Evolutionary conservation across 1,139 yeast species (phyloP), one percentile per base, ranked within the genome.

Genomic region (Suhomyces maxii): DNA sequence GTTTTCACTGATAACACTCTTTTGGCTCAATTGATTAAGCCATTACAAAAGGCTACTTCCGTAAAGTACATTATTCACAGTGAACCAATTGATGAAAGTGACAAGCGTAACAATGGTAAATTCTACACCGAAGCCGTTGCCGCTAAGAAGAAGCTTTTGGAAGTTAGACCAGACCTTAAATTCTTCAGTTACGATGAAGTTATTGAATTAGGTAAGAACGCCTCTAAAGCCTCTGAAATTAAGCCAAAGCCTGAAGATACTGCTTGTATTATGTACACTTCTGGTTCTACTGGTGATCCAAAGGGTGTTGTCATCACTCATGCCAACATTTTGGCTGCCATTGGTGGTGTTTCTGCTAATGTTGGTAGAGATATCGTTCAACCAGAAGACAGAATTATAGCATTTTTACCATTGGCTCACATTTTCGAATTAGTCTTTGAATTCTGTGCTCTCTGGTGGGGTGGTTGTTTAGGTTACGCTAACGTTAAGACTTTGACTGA

Each of bases 231-330:
- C 14, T 40, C 35, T 26, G 13, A 28, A 52, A 62, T 64, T 52
- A 77, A 78, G 12, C 89, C 96, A 46, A 76, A 73, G 52, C 81
- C 95, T 9, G 82, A 82, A n/a, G 96, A 89, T 60, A 63, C 85
- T 46, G 82, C 93, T 37, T 89, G 97, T 74, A 89, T 93, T 64
- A 93, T 95, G 98, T 93, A 93, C 77, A 93, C 99, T 26, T 91
- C 98, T 0, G 99, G 99, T 44, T 90, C 98, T 13, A 91, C 99
- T 13, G 99, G 99, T 59, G 84, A 84, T 53, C 99, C 99, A 60
- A 93, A 93, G 76, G 99, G 99, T 69, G 99, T 93, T 37, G 90
- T 88, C 33, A 73, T 95, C 56, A 78, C 83, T 43, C 95, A 93
- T 61, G 75, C 72, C 48, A 90, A 90, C 64, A 77, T 93, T 40